Base-by-base conservation (phyloP, 768 basidiomycete species). In the Tephrocybe sp. region DNA sequence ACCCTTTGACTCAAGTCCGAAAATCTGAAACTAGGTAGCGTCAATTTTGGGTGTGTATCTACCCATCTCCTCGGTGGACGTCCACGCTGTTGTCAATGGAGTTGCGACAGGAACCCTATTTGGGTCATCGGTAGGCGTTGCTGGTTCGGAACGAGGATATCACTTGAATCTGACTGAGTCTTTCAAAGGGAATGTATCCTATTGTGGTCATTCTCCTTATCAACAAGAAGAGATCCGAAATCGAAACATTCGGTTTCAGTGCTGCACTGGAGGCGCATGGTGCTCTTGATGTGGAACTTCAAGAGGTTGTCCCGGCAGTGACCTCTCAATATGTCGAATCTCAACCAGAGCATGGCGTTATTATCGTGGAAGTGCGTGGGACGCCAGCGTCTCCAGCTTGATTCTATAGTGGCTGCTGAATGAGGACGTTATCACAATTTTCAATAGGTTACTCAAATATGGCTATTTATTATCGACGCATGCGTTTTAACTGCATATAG, bases 241-340 rank as follows among this genome's bases (percentile, higher is more conserved):
- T 43, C 26, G 25, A 43, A n/a, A 43, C 42, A 10, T 43, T 43
- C 24, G 42, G 42, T 17, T 43, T 43, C 17, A 43, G 42, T n/a
- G 24, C 42, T n/a, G 25, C 38, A 12, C n/a, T 43, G 26, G 15
- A 43, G 26, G 28, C 15, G 11, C 42, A 28, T n/a, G 42, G 25
- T 10, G 42, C 42, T 3, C 11, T 10, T 30, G 26, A 43, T 17
- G 10, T 33, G 11, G 23, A 24, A 23, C 18, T 21, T 20, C 38
- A 11, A 30, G 28, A 30, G 11, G 28, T 30, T 11, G 28, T 12
- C n/a, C n/a, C n/a, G n/a, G 34, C 8, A 36, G n/a, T 36, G 14
- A 36, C 11, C n/a, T 15, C 5, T 36, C 9, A 15, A 17, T 7
- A 36, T 36, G n/a, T 36, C n/a, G 34, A 36, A 36, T 30, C 28